Conservation (phyloP, 2,329 filamentous ascomycete species). For the Arthrinium phaeospermum region DNA sequence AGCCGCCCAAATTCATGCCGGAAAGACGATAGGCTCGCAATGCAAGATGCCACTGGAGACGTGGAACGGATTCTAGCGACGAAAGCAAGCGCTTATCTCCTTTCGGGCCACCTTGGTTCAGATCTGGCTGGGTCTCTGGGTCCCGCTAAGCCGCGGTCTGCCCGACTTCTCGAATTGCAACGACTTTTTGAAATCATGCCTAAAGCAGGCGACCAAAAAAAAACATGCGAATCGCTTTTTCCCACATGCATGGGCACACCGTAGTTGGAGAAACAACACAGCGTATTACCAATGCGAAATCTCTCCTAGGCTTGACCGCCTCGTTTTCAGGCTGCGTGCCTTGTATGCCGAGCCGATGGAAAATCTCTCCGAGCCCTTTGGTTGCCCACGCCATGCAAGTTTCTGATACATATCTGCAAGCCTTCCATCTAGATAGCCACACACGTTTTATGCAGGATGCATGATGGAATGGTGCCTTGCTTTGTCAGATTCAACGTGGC, state of each 20-base stretch:
- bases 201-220: neutral
- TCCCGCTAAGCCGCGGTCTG: neutral
- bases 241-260: neutral
- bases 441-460: neutral
- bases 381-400: neutral
- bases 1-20: neutral
- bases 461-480: neutral
- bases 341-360: neutral
- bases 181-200: neutral
- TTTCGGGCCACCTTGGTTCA: neutral
- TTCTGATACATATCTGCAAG: neutral
- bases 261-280: neutral
- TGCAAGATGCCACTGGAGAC: neutral
- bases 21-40: neutral
- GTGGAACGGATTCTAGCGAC: too few species aligned
- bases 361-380: neutral
- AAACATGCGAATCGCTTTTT: neutral
- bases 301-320: neutral
- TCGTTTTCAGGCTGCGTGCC: neutral
- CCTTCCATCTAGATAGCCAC: neutral
- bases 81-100: neutral
- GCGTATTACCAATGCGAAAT: neutral
- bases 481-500: neutral
- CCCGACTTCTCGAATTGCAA: neutral
- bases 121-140: neutral